These are phyloP conservation scores for Teratosphaeriaceae sp. DNA, from an alignment of 2,329 filamentous ascomycete genomes.

Conservation along the genomic window DNA sequence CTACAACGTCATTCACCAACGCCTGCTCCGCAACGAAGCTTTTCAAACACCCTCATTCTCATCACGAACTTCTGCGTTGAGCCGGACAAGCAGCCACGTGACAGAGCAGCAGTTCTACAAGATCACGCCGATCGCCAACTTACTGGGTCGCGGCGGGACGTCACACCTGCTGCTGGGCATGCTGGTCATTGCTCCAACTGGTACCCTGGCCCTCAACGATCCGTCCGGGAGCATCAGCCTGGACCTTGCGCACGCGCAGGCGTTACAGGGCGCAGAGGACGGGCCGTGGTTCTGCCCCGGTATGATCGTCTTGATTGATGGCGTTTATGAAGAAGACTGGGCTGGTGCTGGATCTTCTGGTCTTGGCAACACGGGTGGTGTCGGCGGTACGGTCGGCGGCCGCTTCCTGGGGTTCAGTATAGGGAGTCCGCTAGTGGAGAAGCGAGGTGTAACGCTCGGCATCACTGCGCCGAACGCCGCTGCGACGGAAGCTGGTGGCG, in stretches of 20 bases:
- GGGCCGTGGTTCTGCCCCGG: constrained; percentile 83
- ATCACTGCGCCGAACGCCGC: constrained; percentile 42
- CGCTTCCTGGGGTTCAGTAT: constrained; percentile 87
- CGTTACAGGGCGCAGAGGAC: constrained; percentile 53
- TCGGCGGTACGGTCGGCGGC: constrained; percentile 87
- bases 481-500: constrained; percentile 59
- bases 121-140: constrained; percentile 75
- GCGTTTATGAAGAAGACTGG: constrained; percentile 93
- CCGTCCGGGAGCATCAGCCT: constrained; percentile 80
- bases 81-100: constrained; percentile 52
- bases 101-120: constrained; percentile 64
- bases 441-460: constrained; percentile 71
- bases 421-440: constrained; percentile 85
- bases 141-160: constrained; percentile 71
- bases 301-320: constrained; percentile 93
- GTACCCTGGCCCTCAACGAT: constrained; percentile 76
- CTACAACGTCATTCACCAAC: constrained; percentile 87
- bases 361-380: constrained; percentile 64
- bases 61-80: constrained; percentile 42
- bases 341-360: constrained; percentile 54
- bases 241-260: constrained; percentile 71
- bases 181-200: constrained; percentile 72
- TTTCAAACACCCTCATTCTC: constrained; percentile 80
- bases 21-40: constrained; percentile 83
- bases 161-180: constrained; percentile 83